Conservation (phyloP, 768 basidiomycete species). For the Filobasidium wieringae region DNA sequence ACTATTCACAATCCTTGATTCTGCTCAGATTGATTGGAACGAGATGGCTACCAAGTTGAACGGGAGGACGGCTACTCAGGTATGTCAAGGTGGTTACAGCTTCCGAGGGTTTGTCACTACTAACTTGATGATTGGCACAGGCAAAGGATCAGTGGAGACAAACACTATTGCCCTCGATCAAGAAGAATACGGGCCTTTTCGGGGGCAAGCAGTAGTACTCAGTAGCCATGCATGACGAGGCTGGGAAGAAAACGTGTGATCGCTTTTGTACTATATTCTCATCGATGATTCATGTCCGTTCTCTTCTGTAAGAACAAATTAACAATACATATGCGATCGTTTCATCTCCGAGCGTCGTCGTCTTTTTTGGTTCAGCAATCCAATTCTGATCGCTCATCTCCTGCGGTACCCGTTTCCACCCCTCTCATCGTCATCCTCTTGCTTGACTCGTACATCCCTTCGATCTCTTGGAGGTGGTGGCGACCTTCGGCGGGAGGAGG, state of each 20-base stretch:
- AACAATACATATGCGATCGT: too few relatives aligned
- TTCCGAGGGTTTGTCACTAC: too few relatives aligned
- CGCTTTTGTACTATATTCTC: too few relatives aligned
- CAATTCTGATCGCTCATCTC: not conserved
- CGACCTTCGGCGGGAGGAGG: not conserved
- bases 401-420: not conserved
- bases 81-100: not conserved
- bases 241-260: too few relatives aligned
- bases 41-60: not conserved
- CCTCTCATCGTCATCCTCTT: not conserved
- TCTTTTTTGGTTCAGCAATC: too few relatives aligned
- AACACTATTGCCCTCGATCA: not conserved
- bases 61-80: not conserved
- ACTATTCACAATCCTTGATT: not conserved
- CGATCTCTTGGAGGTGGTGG: not conserved
- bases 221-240: too few relatives aligned
- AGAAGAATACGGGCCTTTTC: too few relatives aligned
- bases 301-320: too few relatives aligned
- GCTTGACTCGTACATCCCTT: not conserved
- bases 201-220: too few relatives aligned
- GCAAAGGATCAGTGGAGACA: not conserved
- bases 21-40: not conserved
- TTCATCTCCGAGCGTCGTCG: too few relatives aligned
- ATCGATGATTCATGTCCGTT: too few relatives aligned
- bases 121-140: not conserved